These are phyloP conservation scores for Arthrobotrys musiformis DNA, from an alignment of 2,329 filamentous ascomycete species.

Conservation along the genomic window DNA sequence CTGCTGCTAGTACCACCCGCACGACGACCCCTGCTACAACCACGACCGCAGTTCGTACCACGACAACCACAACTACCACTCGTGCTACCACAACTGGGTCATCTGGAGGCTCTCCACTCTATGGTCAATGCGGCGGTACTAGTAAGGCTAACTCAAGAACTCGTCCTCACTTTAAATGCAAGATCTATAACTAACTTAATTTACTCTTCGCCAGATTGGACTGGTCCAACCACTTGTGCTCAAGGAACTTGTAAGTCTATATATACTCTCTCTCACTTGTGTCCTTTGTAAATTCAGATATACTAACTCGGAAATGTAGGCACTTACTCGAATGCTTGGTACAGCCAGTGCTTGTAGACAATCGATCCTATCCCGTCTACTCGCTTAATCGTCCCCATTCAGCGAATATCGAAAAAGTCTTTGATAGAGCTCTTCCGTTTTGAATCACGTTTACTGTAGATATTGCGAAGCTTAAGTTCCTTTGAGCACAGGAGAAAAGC, in stretches of 20 bases:
- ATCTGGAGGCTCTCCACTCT: conserved; percentile 54
- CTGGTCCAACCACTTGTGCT: conserved; percentile 59
- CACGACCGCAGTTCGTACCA: conserved; percentile 11
- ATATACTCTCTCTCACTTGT: too few relatives aligned
- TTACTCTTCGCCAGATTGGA: conserved; percentile 57
- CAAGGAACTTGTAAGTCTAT: conserved; percentile 60
- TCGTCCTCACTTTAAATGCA: not conserved
- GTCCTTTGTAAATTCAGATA: too few relatives aligned
- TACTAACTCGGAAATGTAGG: too few relatives aligned
- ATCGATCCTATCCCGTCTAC: not conserved
- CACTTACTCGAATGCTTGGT: conserved; percentile 59
- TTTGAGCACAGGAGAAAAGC: not conserved
- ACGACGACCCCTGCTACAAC: conserved; percentile 23
- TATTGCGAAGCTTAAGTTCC: not conserved
- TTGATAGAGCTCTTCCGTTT: not conserved
- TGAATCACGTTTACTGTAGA: not conserved
- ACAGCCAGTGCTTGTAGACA: conserved; percentile 59
- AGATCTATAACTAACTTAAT: not conserved
- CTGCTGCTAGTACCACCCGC: not conserved
- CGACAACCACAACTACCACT: conserved; percentile 14
- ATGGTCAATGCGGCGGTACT: conserved; percentile 56
- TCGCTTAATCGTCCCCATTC: not conserved
- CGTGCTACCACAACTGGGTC: conserved; percentile 39
- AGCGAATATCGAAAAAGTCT: not conserved
- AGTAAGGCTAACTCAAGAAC: conserved; percentile 15